These are phyloP conservation scores for Trichothecium roseum DNA, from an alignment of 2,329 filamentous ascomycete species.

Conservation along the genomic window DNA sequence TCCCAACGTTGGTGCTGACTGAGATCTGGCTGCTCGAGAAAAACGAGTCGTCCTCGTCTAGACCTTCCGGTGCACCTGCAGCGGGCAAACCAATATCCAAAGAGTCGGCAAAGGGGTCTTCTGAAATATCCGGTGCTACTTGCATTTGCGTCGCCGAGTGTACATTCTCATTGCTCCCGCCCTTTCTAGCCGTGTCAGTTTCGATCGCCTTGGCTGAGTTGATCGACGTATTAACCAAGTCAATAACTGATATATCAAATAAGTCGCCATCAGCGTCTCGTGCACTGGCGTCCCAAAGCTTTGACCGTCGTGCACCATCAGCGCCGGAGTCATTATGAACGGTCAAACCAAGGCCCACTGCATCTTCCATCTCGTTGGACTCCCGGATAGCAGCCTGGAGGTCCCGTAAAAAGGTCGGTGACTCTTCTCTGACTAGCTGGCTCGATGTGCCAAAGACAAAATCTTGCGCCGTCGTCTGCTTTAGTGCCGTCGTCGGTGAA, in stretches of 20 bases:
- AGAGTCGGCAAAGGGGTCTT: too few species aligned
- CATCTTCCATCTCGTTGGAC: constrained; percentile 38
- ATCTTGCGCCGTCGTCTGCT: constrained; percentile 57
- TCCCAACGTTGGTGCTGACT: constrained; percentile 5
- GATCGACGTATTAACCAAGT: constrained; percentile 46
- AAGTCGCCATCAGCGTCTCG: constrained; percentile 56
- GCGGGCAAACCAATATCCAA: too few species aligned
- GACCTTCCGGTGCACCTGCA: neutral
- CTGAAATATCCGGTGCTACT: neutral
- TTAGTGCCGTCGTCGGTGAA: constrained; percentile 58
- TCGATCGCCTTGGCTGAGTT: constrained; percentile 12
- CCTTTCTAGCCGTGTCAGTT: constrained; percentile 3
- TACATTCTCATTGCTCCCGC: constrained; percentile 4
- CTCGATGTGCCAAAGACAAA: constrained; percentile 82
- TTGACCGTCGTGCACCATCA: constrained; percentile 12
- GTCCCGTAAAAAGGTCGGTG: constrained; percentile 53
- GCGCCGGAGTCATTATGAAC: too few species aligned
- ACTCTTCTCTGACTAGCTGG: constrained; percentile 65
- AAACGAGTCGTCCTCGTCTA: constrained; percentile 5
- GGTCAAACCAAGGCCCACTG: too few species aligned
- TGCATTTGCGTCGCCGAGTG: constrained; percentile 2
- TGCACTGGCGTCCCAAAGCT: constrained; percentile 62
- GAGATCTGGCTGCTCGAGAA: constrained; percentile 13
- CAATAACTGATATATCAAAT: constrained; percentile 50
- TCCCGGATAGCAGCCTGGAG: constrained; percentile 50